These are phyloP conservation scores for Pythium aphanidermatum DNA, from an alignment of 352 stramenopile genomes.

Conservation along the genomic window DNA sequence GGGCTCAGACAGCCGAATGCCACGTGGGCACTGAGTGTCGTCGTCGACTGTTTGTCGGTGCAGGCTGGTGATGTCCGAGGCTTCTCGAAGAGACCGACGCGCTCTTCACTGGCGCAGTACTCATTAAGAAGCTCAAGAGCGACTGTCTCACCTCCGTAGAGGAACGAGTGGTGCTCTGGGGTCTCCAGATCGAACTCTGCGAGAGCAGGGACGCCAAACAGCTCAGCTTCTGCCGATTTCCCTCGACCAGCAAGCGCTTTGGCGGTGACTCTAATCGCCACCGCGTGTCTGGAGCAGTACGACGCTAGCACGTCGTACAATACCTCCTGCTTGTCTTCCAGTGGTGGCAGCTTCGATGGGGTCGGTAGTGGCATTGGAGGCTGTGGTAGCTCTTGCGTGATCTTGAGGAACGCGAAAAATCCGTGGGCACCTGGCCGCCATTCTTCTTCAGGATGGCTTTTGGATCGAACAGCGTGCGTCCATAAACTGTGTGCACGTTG, in stretches of 20 bases:
- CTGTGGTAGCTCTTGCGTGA: slow-evolving; percentile 46
- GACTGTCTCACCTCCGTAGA: slow-evolving; percentile 49
- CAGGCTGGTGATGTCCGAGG: slow-evolving; percentile 90
- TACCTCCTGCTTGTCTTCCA: slow-evolving; percentile 17
- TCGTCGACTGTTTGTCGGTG: slow-evolving; percentile 86
- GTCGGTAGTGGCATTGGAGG: slow-evolving; percentile 37
- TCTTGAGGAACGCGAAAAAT: slow-evolving; percentile 52
- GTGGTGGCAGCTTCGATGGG: slow-evolving; percentile 21
- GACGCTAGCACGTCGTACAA: slow-evolving; percentile 16
- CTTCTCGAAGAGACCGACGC: slow-evolving; percentile 93
- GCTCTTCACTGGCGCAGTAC: slow-evolving; percentile 58
- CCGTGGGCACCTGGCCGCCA: slow-evolving; percentile 27
- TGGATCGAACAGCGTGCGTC: slow-evolving; percentile 54
- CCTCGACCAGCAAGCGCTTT: slow-evolving; percentile 29
- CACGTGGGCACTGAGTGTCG: slow-evolving; percentile 91
- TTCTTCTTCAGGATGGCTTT: slow-evolving; percentile 48
- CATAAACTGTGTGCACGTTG: slow-evolving; percentile 27
- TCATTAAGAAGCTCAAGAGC: slow-evolving; percentile 42
- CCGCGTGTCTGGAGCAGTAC: slow-evolving; percentile 24
- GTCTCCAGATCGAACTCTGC: slow-evolving; percentile 29
- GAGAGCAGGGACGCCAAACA: slow-evolving; percentile 39
- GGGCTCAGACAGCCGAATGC: slow-evolving; percentile 85
- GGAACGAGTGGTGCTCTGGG: slow-evolving; percentile 33
- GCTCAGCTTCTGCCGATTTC: not conserved
- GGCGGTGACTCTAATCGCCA: slow-evolving; percentile 6